Evolutionary conservation across 176 grass and related monocot genomes (phyloP), one percentile per base, ranked within the genome.

Genomic region (Phragmites australis): DNA sequence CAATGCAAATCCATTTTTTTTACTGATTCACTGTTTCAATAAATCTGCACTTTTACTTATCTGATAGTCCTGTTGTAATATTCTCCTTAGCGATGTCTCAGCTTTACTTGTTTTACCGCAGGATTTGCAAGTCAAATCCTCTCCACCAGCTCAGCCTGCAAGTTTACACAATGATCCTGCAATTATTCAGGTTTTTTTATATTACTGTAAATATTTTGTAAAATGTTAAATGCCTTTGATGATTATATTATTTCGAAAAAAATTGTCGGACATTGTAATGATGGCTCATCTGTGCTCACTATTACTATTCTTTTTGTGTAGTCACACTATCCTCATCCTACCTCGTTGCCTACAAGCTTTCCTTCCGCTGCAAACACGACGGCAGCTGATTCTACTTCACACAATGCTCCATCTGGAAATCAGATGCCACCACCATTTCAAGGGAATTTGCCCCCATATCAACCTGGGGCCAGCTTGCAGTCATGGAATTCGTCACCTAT

Each of bases 121-220:
- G 91, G 95, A 94, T 79, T 93, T 98, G 76, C 92, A 98, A 82
- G 92, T 98, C 22, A 98, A 98, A 46, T 89, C 92, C 50, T 92
- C 92, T 64, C 92, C 88, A 87, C 83, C 81, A 84, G 83, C 75
- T 85, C 91, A 87, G 51, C 59, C 87, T 46, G 74, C 89, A 81
- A 47, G 83, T 43, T 83, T 91, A 72, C 88, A 88, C 86, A 91
- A 89, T 60, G 91, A 97, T 88, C 92, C 90, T 68, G 95, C 95
- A 8, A 94, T 94, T 78, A 94, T 94, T 87, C 92, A 94, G 85
- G 89, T 88, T 58, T 34, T 27, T 14, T 48, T 6, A 75, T 84
- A 32, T 29, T 68, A 39, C 40, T n/a, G 72, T 68, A 55, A 65
- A 45, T 47, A 31, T 61, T 60, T 14, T 37, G 34, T 37, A 37